These are phyloP conservation scores for Lecanicillium sp. DNA, from an alignment of 2,329 filamentous ascomycete species.

Conservation along the genomic window DNA sequence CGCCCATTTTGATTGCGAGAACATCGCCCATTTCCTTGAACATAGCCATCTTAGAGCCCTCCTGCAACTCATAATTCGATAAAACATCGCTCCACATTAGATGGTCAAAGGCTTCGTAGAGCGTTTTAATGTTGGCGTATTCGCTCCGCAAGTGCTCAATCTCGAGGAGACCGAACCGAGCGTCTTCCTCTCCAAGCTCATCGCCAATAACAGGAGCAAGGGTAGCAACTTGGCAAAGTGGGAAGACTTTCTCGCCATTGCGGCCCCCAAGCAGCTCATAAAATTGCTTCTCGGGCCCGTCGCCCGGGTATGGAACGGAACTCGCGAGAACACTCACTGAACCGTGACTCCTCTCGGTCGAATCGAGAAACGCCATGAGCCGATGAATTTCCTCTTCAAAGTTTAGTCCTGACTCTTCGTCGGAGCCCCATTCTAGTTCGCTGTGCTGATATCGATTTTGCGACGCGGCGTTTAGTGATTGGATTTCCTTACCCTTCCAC, in stretches of 20 bases:
- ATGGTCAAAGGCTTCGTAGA: conserved; percentile 34
- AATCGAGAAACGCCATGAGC: conserved; percentile 54
- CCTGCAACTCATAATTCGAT: conserved; percentile 23
- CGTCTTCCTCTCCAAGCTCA: conserved; percentile 23
- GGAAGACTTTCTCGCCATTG: conserved; percentile 16
- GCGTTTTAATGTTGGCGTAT: conserved; percentile 7
- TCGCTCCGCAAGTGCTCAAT: conserved; percentile 24
- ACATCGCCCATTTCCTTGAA: conserved; percentile 41
- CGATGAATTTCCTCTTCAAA: conserved; percentile 50
- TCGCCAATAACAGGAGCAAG: conserved; percentile 21
- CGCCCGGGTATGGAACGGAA: conserved; percentile 22
- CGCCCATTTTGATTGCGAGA: conserved; percentile 36
- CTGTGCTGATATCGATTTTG: conserved; percentile 7
- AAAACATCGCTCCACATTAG: conserved; percentile 39
- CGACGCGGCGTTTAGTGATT: conserved; percentile 27
- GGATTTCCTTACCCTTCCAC: conserved; percentile 52
- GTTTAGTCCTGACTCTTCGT: conserved; percentile 21
- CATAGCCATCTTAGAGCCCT: conserved; percentile 31
- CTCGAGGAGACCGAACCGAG: conserved; percentile 33
- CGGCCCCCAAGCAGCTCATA: conserved; percentile 32
- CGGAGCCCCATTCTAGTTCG: conserved; percentile 21
- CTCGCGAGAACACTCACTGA: conserved; percentile 40
- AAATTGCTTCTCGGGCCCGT: conserved; percentile 32
- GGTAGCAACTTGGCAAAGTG: conserved; percentile 24
- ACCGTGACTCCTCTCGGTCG: conserved; percentile 51